These are phyloP conservation scores for Chlamydomonas incerta DNA, from an alignment of 139 green algal genomes.

Conservation along the genomic window DNA sequence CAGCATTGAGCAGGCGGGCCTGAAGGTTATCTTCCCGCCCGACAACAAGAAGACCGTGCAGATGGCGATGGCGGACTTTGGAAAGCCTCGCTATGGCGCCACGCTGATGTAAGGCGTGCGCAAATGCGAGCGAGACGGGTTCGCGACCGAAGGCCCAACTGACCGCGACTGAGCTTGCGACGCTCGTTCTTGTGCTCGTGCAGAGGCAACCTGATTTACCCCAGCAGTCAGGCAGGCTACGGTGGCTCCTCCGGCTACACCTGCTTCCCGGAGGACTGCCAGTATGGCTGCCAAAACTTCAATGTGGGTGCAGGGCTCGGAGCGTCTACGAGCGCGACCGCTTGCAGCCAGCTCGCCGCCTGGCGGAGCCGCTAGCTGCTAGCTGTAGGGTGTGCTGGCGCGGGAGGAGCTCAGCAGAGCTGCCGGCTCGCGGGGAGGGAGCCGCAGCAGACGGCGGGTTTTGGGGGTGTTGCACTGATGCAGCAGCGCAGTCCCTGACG, in stretches of 20 bases:
- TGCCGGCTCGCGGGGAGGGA: too few relatives aligned
- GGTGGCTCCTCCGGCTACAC: neutral
- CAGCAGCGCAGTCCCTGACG: too few relatives aligned
- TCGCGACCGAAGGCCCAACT: too few relatives aligned
- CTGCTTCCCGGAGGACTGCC: conserved; percentile 48
- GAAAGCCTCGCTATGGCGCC: conserved; percentile 75
- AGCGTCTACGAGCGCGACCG: too few relatives aligned
- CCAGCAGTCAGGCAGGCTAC: conserved; percentile 29
- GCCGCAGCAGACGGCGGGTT: neutral
- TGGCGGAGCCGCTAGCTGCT: too few relatives aligned
- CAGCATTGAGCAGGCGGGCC: neutral
- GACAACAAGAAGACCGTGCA: conserved; percentile 38
- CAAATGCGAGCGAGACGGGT: neutral
- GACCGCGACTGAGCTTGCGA: too few relatives aligned
- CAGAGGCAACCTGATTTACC: conserved; percentile 59
- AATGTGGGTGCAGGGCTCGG: conserved; percentile 40
- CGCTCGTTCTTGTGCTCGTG: neutral
- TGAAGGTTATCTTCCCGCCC: conserved; percentile 12
- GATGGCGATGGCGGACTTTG: conserved; percentile 82
- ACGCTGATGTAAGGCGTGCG: conserved; percentile 58
- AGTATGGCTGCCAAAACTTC: conserved; percentile 52
- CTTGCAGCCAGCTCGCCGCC: too few relatives aligned
- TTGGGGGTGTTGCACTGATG: neutral
- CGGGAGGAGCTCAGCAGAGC: too few relatives aligned
- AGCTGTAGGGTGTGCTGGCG: too few relatives aligned